A percentile compares a stretch with the other conserved stretches of the same genome.
Conservation (phyloP, 495 filamentous ascomycete species). For the Penicillium paxilli region DNA sequence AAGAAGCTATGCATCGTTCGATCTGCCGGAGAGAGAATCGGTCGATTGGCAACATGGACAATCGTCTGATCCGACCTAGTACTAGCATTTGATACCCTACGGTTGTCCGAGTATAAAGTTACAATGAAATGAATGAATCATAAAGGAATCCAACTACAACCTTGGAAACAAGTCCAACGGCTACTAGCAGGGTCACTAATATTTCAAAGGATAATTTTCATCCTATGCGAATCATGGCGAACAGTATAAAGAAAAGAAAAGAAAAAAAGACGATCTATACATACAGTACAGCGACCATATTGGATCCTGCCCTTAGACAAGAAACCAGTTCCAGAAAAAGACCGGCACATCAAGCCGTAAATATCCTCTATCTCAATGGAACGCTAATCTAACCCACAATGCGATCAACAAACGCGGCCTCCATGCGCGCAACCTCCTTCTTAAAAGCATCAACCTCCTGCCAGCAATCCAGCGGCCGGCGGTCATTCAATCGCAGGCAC, state of each 20-base stretch:
- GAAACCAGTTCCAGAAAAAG: slow-evolving; percentile 5
- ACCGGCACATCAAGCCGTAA: slow-evolving; percentile 10
- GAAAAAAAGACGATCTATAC: slow-evolving; percentile 29
- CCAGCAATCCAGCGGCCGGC: slow-evolving; percentile 93
- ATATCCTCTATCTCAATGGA: not conserved
- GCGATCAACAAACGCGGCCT: slow-evolving; percentile 84
- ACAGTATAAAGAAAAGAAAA: too few relatives aligned
- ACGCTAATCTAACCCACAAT: slow-evolving; percentile 56
- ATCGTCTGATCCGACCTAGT: slow-evolving; percentile 46
- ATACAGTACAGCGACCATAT: slow-evolving; percentile 29
- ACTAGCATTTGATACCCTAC: slow-evolving; percentile 18
- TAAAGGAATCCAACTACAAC: not conserved
- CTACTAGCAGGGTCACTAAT: too few relatives aligned
- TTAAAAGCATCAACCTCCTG: slow-evolving; percentile 89
- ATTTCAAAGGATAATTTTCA: slow-evolving; percentile 18
- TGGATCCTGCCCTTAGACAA: slow-evolving; percentile 6
- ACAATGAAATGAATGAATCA: not conserved
- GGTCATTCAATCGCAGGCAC: slow-evolving; percentile 83
- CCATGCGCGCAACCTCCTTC: slow-evolving; percentile 78
- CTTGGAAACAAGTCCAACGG: not conserved
- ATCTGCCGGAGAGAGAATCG: slow-evolving; percentile 71
- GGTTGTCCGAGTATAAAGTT: not conserved
- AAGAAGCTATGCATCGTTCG: slow-evolving; percentile 74
- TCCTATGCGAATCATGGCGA: slow-evolving; percentile 21
- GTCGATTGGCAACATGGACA: slow-evolving; percentile 81